A percentile compares a stretch with the other conserved stretches of the same genome.
Evolutionary conservation across 164 flowering plant species (phyloP).

Genomic region (Nymphaea thermarum): DNA sequence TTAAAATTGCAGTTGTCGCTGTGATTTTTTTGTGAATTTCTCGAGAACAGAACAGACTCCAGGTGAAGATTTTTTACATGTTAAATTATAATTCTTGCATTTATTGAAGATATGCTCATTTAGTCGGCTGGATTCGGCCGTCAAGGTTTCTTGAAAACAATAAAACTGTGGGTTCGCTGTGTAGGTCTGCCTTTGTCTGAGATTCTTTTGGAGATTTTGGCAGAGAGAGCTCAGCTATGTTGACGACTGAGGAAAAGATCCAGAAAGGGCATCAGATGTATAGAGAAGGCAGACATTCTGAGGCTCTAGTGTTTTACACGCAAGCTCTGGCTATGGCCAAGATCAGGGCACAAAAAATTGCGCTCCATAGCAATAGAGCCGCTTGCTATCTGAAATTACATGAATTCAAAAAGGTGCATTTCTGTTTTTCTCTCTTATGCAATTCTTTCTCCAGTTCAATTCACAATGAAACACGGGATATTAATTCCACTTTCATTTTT

Average conservation of each 20-base stretch:
- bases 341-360: conserved; percentile 67
- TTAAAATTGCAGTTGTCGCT: no score
- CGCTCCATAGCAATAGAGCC: conserved; percentile 90
- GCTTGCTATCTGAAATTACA: conserved; percentile 82
- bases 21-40: no score
- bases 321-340: conserved; percentile 77
- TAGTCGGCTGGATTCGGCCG: no score
- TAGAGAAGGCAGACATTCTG: conserved; percentile 61
- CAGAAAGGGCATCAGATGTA: conserved; percentile 92
- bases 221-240: background rate
- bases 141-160: no score
- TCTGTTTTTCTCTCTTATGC: background rate
- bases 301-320: conserved; percentile 69
- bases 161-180: no score
- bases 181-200: no score
- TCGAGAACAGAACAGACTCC: no score
- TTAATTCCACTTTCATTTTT: background rate
- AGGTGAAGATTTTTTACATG: no score
- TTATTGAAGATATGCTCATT: no score
- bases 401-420: conserved; percentile 57
- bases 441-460: background rate
- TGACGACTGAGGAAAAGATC: conserved; percentile 33
- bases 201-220: no score
- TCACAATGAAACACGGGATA: background rate
- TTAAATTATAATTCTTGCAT: no score